A percentile compares a stretch with the other conserved stretches of the same genome.
Conservation (phyloP, 257 asterid genomes). For the Ehretia macrophylla region DNA sequence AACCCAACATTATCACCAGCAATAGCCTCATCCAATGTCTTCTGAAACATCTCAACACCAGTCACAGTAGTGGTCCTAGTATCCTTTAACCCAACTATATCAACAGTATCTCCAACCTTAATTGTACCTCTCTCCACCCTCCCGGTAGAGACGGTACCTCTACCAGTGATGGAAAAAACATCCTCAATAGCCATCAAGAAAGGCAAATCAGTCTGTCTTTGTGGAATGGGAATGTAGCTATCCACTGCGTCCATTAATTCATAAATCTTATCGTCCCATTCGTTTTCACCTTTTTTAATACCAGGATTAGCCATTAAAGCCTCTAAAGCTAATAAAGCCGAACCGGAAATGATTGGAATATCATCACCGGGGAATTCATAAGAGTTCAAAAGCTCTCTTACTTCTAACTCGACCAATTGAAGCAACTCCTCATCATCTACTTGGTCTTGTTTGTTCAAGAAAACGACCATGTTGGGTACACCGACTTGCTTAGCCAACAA, state of each 20-base stretch:
- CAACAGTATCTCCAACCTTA: conserved; percentile 72
- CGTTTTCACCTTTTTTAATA: conserved; percentile 72
- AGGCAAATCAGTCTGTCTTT: conserved; percentile 74
- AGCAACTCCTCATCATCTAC: conserved; percentile 93
- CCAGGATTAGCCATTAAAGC: conserved; percentile 71
- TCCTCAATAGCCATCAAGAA: conserved; percentile 90
- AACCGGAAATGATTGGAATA: conserved; percentile 80
- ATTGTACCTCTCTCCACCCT: conserved; percentile 83
- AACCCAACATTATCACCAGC: conserved; percentile 96
- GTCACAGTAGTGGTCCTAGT: conserved; percentile 81
- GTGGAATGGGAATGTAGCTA: conserved; percentile 79
- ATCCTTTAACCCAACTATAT: conserved; percentile 70
- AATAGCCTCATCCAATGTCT: conserved; percentile 81
- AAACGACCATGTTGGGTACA: conserved; percentile 82
- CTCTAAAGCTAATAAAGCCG: conserved; percentile 80
- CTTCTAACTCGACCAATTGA: conserved; percentile 86
- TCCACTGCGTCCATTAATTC: conserved; percentile 80
- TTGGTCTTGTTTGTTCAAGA: conserved; percentile 85
- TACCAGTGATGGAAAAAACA: conserved; percentile 86
- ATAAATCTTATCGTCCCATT: conserved; percentile 89
- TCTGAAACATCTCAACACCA: conserved; percentile 95
- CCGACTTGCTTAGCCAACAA: conserved; percentile 87
- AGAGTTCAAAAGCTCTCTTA: conserved; percentile 71
- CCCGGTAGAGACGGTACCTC: conserved; percentile 98
- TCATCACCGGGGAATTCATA: conserved; percentile 93